Conservation (phyloP, 331 rosid species). For the Erythrophleum ivorense region DNA sequence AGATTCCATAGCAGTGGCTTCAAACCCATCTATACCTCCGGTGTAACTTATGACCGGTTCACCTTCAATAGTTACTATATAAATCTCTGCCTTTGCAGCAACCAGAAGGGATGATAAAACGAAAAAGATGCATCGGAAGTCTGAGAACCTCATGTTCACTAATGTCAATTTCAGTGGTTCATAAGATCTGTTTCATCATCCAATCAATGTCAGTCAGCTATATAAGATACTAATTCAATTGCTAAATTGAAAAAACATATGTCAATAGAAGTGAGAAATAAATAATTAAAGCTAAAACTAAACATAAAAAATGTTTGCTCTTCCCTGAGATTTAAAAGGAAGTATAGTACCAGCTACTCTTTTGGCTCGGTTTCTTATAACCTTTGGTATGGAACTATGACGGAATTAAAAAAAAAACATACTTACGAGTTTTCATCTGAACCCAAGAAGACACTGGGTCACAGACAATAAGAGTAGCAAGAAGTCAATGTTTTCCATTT, state of each 20-base stretch:
- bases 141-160: slow-evolving; percentile 56
- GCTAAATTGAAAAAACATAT: neutral
- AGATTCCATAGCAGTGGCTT: slow-evolving; percentile 92
- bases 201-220: slow-evolving; percentile 28
- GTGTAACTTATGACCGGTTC: slow-evolving; percentile 88
- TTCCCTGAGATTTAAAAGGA: neutral
- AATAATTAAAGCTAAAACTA: neutral
- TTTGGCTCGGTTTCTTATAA: too few species aligned
- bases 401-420: neutral
- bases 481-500: neutral
- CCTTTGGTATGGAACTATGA: neutral
- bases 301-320: neutral
- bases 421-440: neutral
- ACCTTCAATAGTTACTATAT: slow-evolving; percentile 84
- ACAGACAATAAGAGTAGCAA: neutral
- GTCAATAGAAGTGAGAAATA: neutral
- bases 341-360: neutral
- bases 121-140: slow-evolving; percentile 45
- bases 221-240: neutral
- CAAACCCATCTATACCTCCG: slow-evolving; percentile 89
- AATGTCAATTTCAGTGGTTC: slow-evolving; percentile 46
- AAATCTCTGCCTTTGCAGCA: slow-evolving; percentile 72
- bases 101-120: slow-evolving; percentile 45
- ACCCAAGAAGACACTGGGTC: slow-evolving; percentile 1
- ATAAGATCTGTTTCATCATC: slow-evolving; percentile 61